These are phyloP conservation scores for Skeletonema grethae DNA, from an alignment of 108 stramenopile species.

Conservation along the genomic window DNA sequence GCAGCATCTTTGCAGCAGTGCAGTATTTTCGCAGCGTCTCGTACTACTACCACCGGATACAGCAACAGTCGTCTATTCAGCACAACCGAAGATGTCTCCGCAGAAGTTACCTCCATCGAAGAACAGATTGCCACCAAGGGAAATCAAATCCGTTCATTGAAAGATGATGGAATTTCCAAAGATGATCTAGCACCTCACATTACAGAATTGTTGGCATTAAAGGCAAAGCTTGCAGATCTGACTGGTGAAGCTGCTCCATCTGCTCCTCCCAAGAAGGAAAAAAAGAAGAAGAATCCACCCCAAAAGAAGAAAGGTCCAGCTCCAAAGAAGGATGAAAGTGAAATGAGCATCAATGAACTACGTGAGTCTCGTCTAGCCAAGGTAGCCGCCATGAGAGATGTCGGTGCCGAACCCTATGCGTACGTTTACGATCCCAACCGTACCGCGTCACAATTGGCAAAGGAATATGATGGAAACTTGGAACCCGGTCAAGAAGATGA, in stretches of 20 bases:
- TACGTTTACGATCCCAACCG: constrained; percentile 72
- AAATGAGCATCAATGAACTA: constrained; percentile 70
- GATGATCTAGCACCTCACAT: constrained; percentile 70
- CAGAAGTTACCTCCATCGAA: constrained; percentile 27
- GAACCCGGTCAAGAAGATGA: constrained; percentile 81
- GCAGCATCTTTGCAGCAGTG: not conserved
- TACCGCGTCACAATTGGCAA: constrained; percentile 60
- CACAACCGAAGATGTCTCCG: not conserved
- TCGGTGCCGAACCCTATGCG: constrained; percentile 82
- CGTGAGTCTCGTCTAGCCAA: constrained; percentile 80
- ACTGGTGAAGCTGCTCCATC: constrained; percentile 12
- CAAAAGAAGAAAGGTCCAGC: constrained; percentile 30
- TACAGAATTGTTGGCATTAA: constrained; percentile 70
- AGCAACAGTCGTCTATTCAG: not conserved
- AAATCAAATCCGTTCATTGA: constrained; percentile 73
- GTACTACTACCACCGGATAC: not conserved
- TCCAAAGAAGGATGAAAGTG: constrained; percentile 29
- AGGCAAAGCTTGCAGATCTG: constrained; percentile 69
- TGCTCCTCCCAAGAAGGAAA: constrained; percentile 6
- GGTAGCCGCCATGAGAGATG: constrained; percentile 77
- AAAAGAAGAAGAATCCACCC: constrained; percentile 42
- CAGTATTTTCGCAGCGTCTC: not conserved
- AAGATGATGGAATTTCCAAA: constrained; percentile 73
- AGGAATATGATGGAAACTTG: constrained; percentile 68
- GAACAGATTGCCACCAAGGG: constrained; percentile 71